Conservation (phyloP, 2,329 filamentous ascomycete genomes). For the Monosporascus sp. region DNA sequence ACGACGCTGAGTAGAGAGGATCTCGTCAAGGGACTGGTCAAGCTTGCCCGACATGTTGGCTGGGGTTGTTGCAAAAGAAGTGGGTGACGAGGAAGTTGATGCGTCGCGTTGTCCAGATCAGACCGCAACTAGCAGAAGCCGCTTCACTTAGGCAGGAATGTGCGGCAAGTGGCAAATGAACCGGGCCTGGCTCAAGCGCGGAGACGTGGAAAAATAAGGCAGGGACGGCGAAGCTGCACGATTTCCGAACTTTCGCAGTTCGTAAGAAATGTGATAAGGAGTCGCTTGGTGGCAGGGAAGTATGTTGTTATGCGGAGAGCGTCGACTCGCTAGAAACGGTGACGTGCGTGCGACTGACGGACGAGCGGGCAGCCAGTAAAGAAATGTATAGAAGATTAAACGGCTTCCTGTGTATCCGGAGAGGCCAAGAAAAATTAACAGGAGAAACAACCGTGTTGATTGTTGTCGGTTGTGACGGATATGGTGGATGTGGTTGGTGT, state of each 20-base stretch:
- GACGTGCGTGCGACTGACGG: no score
- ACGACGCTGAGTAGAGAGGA: constrained; percentile 72
- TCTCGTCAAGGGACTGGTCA: constrained; percentile 95
- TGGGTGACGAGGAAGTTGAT: background rate
- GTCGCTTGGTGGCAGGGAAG: background rate
- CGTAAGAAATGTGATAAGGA: background rate
- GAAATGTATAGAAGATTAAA: background rate
- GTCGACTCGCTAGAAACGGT: background rate
- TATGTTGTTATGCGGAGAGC: background rate
- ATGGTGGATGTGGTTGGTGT: background rate
- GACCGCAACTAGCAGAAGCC: background rate
- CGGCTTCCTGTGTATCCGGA: background rate
- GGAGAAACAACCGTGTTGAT: background rate
- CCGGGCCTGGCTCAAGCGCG: background rate
- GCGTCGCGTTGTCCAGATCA: background rate
- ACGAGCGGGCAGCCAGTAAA: no score
- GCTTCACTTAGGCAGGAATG: background rate
- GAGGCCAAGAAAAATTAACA: background rate
- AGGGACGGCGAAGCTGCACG: no score
- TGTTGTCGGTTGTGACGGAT: background rate
- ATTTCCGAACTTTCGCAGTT: background rate
- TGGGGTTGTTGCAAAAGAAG: constrained; percentile 12
- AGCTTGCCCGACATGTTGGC: constrained; percentile 86
- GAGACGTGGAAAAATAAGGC: no score
- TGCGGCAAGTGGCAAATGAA: background rate